Conservation (phyloP, 768 basidiomycete genomes). For the Xerocomus potaroensis region DNA sequence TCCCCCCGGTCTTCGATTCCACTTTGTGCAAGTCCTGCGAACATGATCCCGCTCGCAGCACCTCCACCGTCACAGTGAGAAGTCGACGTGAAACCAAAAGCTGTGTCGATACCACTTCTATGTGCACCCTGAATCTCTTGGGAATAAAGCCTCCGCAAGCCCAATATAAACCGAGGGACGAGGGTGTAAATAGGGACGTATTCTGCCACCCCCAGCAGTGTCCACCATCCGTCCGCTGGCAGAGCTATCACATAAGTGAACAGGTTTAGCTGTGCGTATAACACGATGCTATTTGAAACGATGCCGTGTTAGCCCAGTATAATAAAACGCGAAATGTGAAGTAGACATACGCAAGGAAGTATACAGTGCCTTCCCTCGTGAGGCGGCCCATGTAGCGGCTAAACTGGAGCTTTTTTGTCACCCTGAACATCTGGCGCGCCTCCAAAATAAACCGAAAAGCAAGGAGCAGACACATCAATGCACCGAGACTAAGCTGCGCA, state of each 20-base stretch:
- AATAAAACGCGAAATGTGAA: background rate
- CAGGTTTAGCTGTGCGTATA: background rate
- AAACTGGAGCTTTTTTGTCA: background rate
- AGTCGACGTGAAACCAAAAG: background rate
- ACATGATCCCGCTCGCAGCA: background rate
- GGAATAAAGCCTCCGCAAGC: background rate
- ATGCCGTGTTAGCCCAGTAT: background rate
- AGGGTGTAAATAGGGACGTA: background rate
- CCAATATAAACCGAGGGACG: background rate
- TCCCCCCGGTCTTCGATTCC: background rate
- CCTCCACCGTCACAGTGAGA: background rate
- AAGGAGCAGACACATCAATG: background rate
- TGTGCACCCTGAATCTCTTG: background rate
- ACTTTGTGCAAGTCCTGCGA: background rate
- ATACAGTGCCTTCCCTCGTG: background rate
- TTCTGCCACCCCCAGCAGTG: background rate
- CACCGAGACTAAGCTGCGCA: background rate
- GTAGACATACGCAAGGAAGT: slow-evolving; percentile 1
- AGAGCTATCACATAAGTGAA: background rate
- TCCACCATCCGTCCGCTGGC: background rate
- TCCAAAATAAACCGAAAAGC: background rate
- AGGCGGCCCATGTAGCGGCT: background rate
- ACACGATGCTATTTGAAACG: background rate
- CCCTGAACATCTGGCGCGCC: background rate
- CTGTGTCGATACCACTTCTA: background rate